Conservation (phyloP, 805 yeast species). For the Saccharomycopsis malanga region DNA sequence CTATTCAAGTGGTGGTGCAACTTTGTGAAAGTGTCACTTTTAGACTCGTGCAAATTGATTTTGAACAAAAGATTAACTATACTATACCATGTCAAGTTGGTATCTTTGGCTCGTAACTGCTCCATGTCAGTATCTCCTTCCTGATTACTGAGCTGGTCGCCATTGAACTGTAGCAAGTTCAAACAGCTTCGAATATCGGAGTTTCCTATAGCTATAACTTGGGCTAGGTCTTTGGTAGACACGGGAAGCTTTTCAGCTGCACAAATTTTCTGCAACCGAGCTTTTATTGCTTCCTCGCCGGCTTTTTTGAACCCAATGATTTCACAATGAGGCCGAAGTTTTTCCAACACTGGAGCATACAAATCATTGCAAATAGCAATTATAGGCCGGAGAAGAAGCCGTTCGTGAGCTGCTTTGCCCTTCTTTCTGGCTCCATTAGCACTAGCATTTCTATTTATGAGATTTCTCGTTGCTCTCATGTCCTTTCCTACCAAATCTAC, state of each 20-base stretch:
- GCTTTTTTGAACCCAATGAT: conserved; percentile 61
- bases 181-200: conserved; percentile 84
- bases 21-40: conserved; percentile 41
- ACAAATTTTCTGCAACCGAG: conserved; percentile 46
- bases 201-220: conserved; percentile 62
- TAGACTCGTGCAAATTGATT: conserved; percentile 38
- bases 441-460: conserved; percentile 24
- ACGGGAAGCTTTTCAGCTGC: conserved; percentile 32
- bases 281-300: conserved; percentile 37
- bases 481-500: conserved; percentile 58
- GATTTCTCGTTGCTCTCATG: conserved; percentile 38
- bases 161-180: conserved; percentile 70
- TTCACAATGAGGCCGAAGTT: conserved; percentile 67
- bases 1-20: conserved; percentile 31
- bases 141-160: conserved; percentile 24
- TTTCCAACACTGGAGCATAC: conserved; percentile 67
- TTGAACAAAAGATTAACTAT: conserved; percentile 56
- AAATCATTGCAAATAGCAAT: conserved; percentile 89
- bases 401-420: conserved; percentile 32
- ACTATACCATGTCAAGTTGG: conserved; percentile 57
- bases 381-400: conserved; percentile 68
- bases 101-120: conserved; percentile 44
- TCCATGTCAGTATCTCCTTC: not conserved
- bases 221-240: conserved; percentile 47
- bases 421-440: conserved; percentile 26